These are phyloP conservation scores for Triticum dicoccoides DNA, from an alignment of 176 grass and related monocot genomes.

Conservation along the genomic window DNA sequence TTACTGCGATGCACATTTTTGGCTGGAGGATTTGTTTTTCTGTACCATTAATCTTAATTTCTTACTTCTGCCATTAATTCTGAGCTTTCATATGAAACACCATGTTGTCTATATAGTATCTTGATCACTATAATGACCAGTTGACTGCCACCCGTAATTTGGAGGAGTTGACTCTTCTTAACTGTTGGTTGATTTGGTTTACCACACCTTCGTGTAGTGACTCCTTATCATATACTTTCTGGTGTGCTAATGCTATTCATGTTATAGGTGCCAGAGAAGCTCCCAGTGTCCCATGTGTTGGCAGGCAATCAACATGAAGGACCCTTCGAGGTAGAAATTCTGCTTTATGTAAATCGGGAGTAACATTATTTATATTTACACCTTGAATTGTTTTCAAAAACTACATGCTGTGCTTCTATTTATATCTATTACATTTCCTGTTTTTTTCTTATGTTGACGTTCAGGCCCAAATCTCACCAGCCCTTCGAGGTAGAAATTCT, in stretches of 20 bases:
- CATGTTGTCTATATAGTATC: background rate
- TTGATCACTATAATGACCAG: background rate
- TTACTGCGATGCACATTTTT: too few species aligned
- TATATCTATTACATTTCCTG: too few species aligned
- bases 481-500: too few species aligned
- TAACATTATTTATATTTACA: too few species aligned
- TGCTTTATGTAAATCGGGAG: background rate
- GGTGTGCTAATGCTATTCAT: background rate
- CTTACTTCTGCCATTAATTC: too few species aligned
- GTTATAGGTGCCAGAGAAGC: constrained; percentile 88
- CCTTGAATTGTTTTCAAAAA: too few species aligned
- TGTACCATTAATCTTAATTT: too few species aligned
- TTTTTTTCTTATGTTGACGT: too few species aligned
- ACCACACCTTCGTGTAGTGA: background rate
- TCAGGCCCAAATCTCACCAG: too few species aligned
- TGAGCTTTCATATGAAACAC: too few species aligned
- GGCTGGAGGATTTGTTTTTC: too few species aligned
- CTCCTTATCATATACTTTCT: background rate
- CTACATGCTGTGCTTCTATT: too few species aligned
- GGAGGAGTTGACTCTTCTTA: background rate
- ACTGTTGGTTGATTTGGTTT: background rate
- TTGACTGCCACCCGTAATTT: background rate
- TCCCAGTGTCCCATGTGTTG: constrained; percentile 96
- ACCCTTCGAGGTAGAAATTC: constrained; percentile 60
- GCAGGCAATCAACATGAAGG: constrained; percentile 89